Conservation (phyloP, 192 early-diverging fungal species). For the Helicostylum pulchrum region DNA sequence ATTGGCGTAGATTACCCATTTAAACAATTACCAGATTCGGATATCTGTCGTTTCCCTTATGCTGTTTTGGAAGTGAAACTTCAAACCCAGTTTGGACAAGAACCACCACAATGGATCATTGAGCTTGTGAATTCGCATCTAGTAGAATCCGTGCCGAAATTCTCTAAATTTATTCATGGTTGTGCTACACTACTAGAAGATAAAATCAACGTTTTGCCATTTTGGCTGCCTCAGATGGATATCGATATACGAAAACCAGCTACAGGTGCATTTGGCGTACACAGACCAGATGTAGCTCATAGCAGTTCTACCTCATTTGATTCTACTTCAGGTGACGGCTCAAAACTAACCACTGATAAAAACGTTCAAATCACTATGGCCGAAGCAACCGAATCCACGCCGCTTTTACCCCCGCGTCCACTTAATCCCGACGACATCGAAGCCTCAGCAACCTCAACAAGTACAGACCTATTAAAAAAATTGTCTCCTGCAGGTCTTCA, state of each 20-base stretch:
- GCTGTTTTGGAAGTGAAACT: conserved; percentile 98
- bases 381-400: conserved; percentile 26
- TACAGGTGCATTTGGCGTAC: conserved; percentile 48
- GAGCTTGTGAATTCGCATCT: conserved; percentile 87
- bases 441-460: not conserved
- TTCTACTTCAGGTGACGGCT: conserved; percentile 29
- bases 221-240: conserved; percentile 96
- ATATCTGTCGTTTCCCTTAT: conserved; percentile 91
- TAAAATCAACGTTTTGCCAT: conserved; percentile 82
- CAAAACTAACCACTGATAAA: conserved; percentile 31
- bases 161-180: conserved; percentile 98
- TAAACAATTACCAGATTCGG: conserved; percentile 76
- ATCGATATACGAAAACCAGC: conserved; percentile 83
- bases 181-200: conserved; percentile 79
- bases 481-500: conserved; percentile 30
- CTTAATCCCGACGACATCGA: not conserved
- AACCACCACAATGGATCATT: conserved; percentile 90
- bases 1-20: conserved; percentile 90
- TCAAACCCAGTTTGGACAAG: conserved; percentile 86
- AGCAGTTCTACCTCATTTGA: conserved; percentile 33
- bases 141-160: conserved; percentile 92
- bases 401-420: conserved; percentile 8
- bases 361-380: conserved; percentile 21
- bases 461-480: conserved; percentile 10
- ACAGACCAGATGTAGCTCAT: conserved; percentile 35